Percentiles rank a stretch among this genome's conserved stretches.
Evolutionary conservation across 2,329 filamentous ascomycete genomes (phyloP).

Genomic region (Aureobasidium vineae): DNA sequence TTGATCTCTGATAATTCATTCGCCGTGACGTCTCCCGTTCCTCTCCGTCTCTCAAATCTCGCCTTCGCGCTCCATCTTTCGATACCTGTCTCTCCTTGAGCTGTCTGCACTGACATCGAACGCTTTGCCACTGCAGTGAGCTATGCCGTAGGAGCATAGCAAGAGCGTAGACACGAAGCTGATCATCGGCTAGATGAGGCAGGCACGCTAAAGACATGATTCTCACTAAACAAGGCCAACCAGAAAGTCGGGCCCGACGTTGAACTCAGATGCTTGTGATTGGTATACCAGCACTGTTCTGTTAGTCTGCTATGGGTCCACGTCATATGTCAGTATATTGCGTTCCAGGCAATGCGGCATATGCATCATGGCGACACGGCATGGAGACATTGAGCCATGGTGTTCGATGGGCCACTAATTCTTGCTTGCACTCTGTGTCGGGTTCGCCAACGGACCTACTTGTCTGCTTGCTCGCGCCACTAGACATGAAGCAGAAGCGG

Average conservation of each 20-base stretch:
- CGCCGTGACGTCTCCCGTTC: too few species aligned
- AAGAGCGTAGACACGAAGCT: not conserved
- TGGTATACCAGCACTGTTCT: not conserved
- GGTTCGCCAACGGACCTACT: too few species aligned
- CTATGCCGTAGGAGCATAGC: not conserved
- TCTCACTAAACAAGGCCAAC: not conserved
- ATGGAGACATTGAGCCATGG: not conserved
- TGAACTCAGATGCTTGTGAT: not conserved
- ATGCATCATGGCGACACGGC: not conserved
- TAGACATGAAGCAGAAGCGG: too few species aligned
- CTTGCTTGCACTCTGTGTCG: too few species aligned
- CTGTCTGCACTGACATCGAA: too few species aligned
- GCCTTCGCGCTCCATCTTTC: too few species aligned
- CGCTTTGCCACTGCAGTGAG: too few species aligned
- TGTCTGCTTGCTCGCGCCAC: too few species aligned
- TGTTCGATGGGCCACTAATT: too few species aligned
- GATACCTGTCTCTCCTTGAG: too few species aligned
- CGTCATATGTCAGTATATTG: conserved; percentile 1
- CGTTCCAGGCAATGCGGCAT: not conserved
- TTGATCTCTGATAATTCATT: too few species aligned
- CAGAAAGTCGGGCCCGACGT: not conserved
- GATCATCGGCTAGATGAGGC: not conserved
- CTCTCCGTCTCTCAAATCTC: too few species aligned
- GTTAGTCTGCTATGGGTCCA: not conserved
- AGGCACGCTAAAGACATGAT: not conserved